Percentiles rank a stretch among this genome's conserved stretches.
These are phyloP conservation scores for Nannizziopsis barbatae DNA, from an alignment of 2,329 filamentous ascomycete species.

Conservation along the genomic window DNA sequence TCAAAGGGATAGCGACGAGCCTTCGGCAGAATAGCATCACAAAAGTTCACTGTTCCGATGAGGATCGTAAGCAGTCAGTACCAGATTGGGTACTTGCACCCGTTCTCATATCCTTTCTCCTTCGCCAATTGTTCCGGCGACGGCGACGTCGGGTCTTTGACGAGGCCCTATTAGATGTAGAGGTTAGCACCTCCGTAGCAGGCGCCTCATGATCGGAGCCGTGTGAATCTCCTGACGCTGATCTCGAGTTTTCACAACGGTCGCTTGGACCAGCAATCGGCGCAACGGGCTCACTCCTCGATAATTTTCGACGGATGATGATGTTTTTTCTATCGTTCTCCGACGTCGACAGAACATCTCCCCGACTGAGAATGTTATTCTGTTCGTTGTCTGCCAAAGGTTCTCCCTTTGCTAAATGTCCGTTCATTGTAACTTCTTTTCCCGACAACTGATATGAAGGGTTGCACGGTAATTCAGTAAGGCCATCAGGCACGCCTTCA, in stretches of 20 bases:
- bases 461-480: neutral
- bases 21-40: neutral
- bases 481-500: neutral
- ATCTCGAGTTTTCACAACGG: neutral
- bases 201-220: neutral
- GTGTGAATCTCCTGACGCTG: constrained; percentile 1
- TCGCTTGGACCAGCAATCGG: neutral
- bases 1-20: too few relatives aligned
- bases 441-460: neutral
- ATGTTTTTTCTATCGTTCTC: constrained; percentile 1
- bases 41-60: neutral
- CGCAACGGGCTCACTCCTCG: constrained; percentile 17
- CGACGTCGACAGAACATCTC: neutral
- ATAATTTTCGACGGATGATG: constrained; percentile 12
- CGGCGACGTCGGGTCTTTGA: constrained; percentile 13
- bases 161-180: neutral
- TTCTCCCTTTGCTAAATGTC: neutral
- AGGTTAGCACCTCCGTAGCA: neutral
- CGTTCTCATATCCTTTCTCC: constrained; percentile 8
- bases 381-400: neutral
- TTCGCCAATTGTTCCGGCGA: constrained; percentile 13
- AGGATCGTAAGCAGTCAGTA: neutral
- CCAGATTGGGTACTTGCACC: constrained; percentile 3
- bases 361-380: neutral
- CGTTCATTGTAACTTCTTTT: neutral